Base-by-base conservation (phyloP, 371 early-diverging fungal species). In the Rhizopus sp. region DNA sequence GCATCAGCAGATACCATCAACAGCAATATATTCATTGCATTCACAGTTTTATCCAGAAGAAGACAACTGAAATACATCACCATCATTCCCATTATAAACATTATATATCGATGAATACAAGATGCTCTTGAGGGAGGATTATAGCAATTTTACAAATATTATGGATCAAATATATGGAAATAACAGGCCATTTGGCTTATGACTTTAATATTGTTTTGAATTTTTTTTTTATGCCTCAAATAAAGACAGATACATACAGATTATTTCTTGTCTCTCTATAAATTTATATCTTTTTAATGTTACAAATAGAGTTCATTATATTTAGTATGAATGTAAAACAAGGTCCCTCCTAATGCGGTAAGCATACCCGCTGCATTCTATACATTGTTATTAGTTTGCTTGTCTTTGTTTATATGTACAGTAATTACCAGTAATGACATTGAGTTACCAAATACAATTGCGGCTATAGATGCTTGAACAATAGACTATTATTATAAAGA, bases 291-390 rank as follows among this genome's bases (percentile, higher is more conserved):
- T 5, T 35, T 35, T 50, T 50, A 9, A 13, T 7, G 17, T 51
- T 51, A 37, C 34, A 38, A 51, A 37, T 51, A 35, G 3, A 46
- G 40, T 23, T 57, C 57, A 45, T 17, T 39, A n/a, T 55, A 55
- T 57, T 38, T 55, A 0, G 48, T 40, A 34, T 52, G 48, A 5
- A 50, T 17, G 30, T 55, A 67, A 45, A 39, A 62, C 32, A 35
- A 23, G 46, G 63, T 46, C 34, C 63, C 59, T 2, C 33, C 9
- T 5, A 68, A 35, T 12, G 60, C 13, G 29, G 63, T 53, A 7
- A 57, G 3, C 15, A 68, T 50, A 8, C 68, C 68, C 33, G 48
- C 4, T 12, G 46, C 7, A 35, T 59, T 68, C 68, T 68, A 55
- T n/a, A 41, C 5, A 33, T 34, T 31, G 13, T 30, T 13, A 30